Conservation (phyloP, 1,284 basidiomycete species). For the Cryptococcus sp. region DNA sequence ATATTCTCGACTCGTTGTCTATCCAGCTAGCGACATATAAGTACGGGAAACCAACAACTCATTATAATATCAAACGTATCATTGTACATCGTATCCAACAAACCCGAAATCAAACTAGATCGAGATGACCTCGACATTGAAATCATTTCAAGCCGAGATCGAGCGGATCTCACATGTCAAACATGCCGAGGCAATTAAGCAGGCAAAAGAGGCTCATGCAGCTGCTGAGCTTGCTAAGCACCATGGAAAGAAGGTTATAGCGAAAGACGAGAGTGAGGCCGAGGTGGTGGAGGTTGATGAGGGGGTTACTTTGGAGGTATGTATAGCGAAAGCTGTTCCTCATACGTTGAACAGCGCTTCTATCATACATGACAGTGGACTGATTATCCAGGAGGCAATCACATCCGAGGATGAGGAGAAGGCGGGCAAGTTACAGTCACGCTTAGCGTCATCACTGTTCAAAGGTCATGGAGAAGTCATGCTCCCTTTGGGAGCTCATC, state of each 20-base stretch:
- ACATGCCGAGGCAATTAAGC: constrained; percentile 33
- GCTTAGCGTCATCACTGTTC: constrained; percentile 32
- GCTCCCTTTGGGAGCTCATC: constrained; percentile 39
- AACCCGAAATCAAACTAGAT: neutral
- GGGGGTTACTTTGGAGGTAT: constrained; percentile 7
- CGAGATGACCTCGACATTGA: constrained; percentile 24
- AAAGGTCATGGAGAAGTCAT: constrained; percentile 43
- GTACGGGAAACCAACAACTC: no score
- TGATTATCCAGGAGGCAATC: constrained; percentile 27
- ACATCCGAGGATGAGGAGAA: constrained; percentile 11
- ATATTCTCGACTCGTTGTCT: no score
- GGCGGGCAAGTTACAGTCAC: constrained; percentile 30
- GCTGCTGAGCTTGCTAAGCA: constrained; percentile 40
- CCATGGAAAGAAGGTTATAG: constrained; percentile 22
- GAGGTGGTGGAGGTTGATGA: constrained; percentile 10
- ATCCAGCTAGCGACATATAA: no score
- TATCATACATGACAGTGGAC: constrained; percentile 1
- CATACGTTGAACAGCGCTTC: no score
- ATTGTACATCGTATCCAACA: neutral
- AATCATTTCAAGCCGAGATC: constrained; percentile 48
- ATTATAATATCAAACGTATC: no score
- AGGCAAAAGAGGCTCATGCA: constrained; percentile 36
- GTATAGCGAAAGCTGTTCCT: no score
- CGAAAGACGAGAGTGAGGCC: constrained; percentile 7
- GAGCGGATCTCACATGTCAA: constrained; percentile 42